Percentiles rank a stretch among this genome's conserved stretches.
These are phyloP conservation scores for Mycena polygramma DNA, from an alignment of 768 basidiomycete genomes.

Conservation along the genomic window DNA sequence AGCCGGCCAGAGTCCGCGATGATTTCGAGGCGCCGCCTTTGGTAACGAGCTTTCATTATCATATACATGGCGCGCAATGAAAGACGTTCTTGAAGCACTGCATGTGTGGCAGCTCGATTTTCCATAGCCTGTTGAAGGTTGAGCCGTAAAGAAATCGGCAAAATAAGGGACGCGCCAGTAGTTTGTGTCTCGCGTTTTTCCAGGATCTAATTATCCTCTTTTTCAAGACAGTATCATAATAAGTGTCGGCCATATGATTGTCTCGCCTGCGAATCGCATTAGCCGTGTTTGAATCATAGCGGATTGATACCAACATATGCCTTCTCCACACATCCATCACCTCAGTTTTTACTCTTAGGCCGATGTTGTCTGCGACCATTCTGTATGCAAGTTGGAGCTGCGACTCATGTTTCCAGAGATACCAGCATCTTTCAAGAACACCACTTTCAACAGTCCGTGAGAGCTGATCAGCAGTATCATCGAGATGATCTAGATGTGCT, in stretches of 20 bases:
- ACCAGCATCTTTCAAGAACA: conserved; percentile 60
- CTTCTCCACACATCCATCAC: conserved; percentile 70
- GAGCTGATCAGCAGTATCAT: conserved; percentile 65
- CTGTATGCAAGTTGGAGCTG: conserved; percentile 61
- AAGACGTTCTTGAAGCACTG: conserved; percentile 68
- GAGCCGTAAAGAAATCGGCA: neutral
- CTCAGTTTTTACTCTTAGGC: conserved; percentile 61
- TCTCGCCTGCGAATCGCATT: conserved; percentile 54
- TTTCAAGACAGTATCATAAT: conserved; percentile 56
- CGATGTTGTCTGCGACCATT: conserved; percentile 57
- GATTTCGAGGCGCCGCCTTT: conserved; percentile 68
- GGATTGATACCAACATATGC: conserved; percentile 58
- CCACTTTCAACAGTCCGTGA: conserved; percentile 53
- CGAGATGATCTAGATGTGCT: conserved; percentile 56
- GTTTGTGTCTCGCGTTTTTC: conserved; percentile 64
- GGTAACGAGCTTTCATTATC: conserved; percentile 79
- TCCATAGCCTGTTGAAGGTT: conserved; percentile 61
- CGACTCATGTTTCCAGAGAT: conserved; percentile 66
- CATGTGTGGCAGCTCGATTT: conserved; percentile 67
- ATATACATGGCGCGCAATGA: conserved; percentile 70
- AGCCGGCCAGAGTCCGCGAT: conserved; percentile 61
- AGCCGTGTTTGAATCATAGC: conserved; percentile 5
- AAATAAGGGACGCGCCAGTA: conserved; percentile 58
- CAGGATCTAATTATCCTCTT: conserved; percentile 66
- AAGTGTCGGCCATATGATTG: conserved; percentile 56